Conservation (phyloP, 352 stramenopile species). For the Phytophthora brassicae region DNA sequence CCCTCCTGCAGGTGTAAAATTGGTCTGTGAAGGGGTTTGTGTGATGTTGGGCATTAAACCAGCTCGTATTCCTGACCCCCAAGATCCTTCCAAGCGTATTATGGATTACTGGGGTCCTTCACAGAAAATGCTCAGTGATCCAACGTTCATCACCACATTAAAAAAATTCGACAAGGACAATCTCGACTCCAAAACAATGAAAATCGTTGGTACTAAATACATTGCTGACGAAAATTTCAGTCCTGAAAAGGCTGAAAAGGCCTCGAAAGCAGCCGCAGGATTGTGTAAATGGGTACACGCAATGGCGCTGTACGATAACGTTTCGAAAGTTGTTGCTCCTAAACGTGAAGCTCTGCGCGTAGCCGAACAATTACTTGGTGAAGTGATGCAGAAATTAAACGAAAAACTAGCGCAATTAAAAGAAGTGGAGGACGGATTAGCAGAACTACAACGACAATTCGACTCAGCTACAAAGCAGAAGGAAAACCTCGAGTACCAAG, state of each 20-base stretch:
- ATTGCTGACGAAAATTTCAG: conserved; percentile 92
- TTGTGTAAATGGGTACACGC: conserved; percentile 94
- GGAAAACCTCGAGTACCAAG: conserved; percentile 89
- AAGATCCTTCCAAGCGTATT: conserved; percentile 91
- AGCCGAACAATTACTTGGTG: conserved; percentile 82
- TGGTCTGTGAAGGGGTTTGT: conserved; percentile 94
- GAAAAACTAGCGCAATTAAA: conserved; percentile 91
- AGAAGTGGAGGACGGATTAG: conserved; percentile 90
- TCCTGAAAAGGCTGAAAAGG: conserved; percentile 91
- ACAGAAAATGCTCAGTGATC: conserved; percentile 93
- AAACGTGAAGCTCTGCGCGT: conserved; percentile 89
- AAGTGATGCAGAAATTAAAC: conserved; percentile 91
- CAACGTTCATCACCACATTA: conserved; percentile 90
- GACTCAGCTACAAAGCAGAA: conserved; percentile 91
- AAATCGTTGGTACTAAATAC: conserved; percentile 88
- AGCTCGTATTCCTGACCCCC: conserved; percentile 88
- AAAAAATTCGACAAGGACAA: conserved; percentile 93
- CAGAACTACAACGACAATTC: conserved; percentile 86
- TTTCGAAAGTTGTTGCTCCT: conserved; percentile 92
- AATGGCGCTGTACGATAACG: conserved; percentile 93
- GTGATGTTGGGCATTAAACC: conserved; percentile 95
- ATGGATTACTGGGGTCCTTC: conserved; percentile 95
- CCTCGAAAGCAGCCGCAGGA: conserved; percentile 90
- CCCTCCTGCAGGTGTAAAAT: conserved; percentile 90
- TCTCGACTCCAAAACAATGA: conserved; percentile 87